phyloP scores from a whole-genome alignment of 2,329 filamentous ascomycete genomes.

The Sporothrix inflata region DNA sequence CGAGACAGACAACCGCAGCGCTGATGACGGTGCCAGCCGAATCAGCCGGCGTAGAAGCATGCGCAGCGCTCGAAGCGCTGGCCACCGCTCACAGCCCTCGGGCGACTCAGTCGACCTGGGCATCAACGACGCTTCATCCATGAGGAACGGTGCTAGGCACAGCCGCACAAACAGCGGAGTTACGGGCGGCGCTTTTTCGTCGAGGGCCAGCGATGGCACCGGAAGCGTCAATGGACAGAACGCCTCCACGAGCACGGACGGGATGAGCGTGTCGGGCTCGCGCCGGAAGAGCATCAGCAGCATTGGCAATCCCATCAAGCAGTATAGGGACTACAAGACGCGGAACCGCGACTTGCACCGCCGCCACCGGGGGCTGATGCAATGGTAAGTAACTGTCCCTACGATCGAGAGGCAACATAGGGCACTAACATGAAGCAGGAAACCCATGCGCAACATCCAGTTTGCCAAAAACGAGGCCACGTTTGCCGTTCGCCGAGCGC shows the following conservation, averaged over 20 bases:
- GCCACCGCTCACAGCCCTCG: constrained; percentile 16
- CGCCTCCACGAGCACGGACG: not conserved
- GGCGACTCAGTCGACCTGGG: constrained; percentile 9
- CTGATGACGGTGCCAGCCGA: not conserved
- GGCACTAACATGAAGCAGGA: constrained; percentile 42
- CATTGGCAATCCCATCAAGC: constrained; percentile 58
- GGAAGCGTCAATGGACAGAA: constrained; percentile 2
- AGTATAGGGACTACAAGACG: constrained; percentile 65
- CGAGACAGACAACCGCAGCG: not conserved
- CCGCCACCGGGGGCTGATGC: constrained; percentile 89
- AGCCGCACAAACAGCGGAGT: not conserved
- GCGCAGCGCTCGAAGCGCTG: not conserved
- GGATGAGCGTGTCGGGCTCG: constrained; percentile 34
- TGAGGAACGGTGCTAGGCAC: not conserved
- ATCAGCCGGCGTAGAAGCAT: not conserved
- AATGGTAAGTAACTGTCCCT: constrained; percentile 61
- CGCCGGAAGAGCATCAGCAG: constrained; percentile 41
- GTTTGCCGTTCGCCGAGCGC: constrained; percentile 74
- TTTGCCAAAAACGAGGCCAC: constrained; percentile 89
- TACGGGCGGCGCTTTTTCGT: constrained; percentile 1
- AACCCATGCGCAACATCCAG: constrained; percentile 78
- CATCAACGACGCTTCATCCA: constrained; percentile 9
- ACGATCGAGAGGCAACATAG: not conserved
- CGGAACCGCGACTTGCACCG: constrained; percentile 77
- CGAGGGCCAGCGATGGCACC: not conserved